Base-by-base conservation (phyloP, 2,329 filamentous ascomycete genomes). In the Xylariaceae sp. region DNA sequence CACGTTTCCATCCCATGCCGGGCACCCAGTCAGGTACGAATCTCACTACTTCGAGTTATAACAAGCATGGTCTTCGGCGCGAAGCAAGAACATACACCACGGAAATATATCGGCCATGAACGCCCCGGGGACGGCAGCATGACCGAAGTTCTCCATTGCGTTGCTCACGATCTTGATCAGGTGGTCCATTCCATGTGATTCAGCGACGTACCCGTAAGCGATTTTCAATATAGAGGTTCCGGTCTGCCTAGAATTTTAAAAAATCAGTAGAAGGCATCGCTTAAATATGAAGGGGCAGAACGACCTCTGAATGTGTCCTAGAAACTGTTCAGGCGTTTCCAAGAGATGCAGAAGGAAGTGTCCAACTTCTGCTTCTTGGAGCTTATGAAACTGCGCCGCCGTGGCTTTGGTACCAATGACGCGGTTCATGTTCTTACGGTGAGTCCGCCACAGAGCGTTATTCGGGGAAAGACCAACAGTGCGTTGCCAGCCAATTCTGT, bases 41-140 rank as follows among this genome's bases (percentile, higher is more conserved):
- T 22, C 47, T 49, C 39, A 57, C 47, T 48, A 40, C 26, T 8
- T 26, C 5, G 4, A 26, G 26, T 26, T 26, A 26, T 4, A 26
- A 26, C 4, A 4, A 26, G 26, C 8, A 4, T 26, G 26, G 26
- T 4, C 26, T 26, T 26, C 26, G 26, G 26, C 26, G 26, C 4
- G 26, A 26, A 4, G 8, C 26, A 26, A 26, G 8, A 8, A 26
- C 26, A 8, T 26, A 26, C 26, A 8, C 26, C 26, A 55, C 1
- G 64, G 66, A 0, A 68, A 48, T 4, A 62, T 26, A 41, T 69
- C 67, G 5, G 67, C 66, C 19, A 65, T 37, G 49, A 61, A 69
- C 7, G 61, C 52, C 2, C 66, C 63, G 0, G 65, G 64, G 7
- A 61, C 52, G 7, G 54, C 56, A 5, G 61, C 61, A 5, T 41